Conservation (phyloP, 2,329 filamentous ascomycete genomes). For the Botryosphaeria agaves region DNA sequence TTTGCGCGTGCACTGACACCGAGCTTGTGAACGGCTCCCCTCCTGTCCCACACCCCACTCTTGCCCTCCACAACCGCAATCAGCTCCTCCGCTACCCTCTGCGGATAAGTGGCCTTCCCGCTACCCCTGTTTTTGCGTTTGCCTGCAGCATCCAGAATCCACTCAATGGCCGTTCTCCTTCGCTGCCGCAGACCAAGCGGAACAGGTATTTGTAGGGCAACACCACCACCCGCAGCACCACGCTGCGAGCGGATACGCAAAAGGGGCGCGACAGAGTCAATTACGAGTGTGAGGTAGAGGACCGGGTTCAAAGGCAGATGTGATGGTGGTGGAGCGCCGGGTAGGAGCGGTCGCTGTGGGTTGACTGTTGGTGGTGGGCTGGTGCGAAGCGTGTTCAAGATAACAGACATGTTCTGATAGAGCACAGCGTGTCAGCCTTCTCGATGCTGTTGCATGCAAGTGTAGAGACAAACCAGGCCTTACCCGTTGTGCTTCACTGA, state of each 20-base stretch:
- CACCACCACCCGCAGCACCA: slow-evolving; percentile 73
- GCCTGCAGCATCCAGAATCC: slow-evolving; percentile 74
- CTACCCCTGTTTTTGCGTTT: slow-evolving; percentile 60
- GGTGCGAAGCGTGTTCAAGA: slow-evolving; percentile 72
- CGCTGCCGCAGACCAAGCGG: slow-evolving; percentile 62
- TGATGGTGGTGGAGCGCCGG: slow-evolving; percentile 51
- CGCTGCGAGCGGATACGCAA: slow-evolving; percentile 60
- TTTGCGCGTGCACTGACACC: slow-evolving; percentile 68
- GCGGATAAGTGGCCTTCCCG: slow-evolving; percentile 55
- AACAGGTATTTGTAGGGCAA: slow-evolving; percentile 63
- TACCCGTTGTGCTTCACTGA: slow-evolving; percentile 78
- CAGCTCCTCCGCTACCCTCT: slow-evolving; percentile 70
- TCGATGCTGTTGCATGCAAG: no score
- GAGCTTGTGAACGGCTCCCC: slow-evolving; percentile 61
- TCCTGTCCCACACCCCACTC: slow-evolving; percentile 70
- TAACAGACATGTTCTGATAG: slow-evolving; percentile 69
- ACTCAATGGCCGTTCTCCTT: slow-evolving; percentile 61
- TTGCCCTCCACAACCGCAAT: slow-evolving; percentile 75
- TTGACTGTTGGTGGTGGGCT: slow-evolving; percentile 62
- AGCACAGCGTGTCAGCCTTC: no score
- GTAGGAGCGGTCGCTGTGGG: slow-evolving; percentile 52
- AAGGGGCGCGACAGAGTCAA: slow-evolving; percentile 85
- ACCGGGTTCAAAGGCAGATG: slow-evolving; percentile 81
- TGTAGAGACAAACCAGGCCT: slow-evolving; percentile 11
- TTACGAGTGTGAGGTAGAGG: slow-evolving; percentile 72